A percentile compares a stretch with the other conserved stretches of the same genome.
Conservation (phyloP, 2,329 filamentous ascomycete species). For the Monilinia fructigena region DNA sequence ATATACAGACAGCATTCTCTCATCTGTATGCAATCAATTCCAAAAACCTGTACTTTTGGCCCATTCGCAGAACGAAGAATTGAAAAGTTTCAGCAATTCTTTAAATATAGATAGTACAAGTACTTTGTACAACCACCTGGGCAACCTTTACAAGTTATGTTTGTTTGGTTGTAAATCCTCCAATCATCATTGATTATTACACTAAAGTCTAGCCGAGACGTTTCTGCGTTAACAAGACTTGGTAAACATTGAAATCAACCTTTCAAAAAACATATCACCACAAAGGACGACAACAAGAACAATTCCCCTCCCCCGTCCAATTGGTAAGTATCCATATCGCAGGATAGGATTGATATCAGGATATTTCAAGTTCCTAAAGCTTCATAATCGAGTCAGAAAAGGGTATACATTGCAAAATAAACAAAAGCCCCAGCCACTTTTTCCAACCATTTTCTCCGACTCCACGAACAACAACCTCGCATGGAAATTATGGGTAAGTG, state of each 20-base stretch:
- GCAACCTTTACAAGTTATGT: too few species aligned
- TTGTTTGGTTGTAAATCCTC: neutral
- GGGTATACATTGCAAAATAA: slow-evolving; percentile 26
- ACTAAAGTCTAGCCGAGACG: slow-evolving; percentile 13
- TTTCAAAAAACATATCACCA: slow-evolving; percentile 23
- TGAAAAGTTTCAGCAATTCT: too few species aligned
- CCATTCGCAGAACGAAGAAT: too few species aligned
- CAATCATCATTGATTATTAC: neutral
- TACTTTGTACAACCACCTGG: too few species aligned
- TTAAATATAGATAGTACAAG: too few species aligned
- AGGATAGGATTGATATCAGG: slow-evolving; percentile 9
- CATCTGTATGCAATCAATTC: too few species aligned
- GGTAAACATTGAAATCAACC: slow-evolving; percentile 24
- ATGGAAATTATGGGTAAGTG: slow-evolving; percentile 37
- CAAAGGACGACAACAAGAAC: slow-evolving; percentile 18
- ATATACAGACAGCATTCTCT: too few species aligned
- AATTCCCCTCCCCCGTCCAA: slow-evolving; percentile 3
- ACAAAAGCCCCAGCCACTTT: slow-evolving; percentile 34
- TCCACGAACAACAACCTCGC: slow-evolving; percentile 21
- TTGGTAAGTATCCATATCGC: slow-evolving; percentile 11
- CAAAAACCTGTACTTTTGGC: too few species aligned
- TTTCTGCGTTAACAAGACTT: slow-evolving; percentile 23
- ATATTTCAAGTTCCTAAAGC: neutral
- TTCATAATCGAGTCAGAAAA: slow-evolving; percentile 5
- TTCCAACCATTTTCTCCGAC: slow-evolving; percentile 18